Evolutionary conservation across 495 filamentous ascomycete species (phyloP).

Genomic region (Daldinia grandis): DNA sequence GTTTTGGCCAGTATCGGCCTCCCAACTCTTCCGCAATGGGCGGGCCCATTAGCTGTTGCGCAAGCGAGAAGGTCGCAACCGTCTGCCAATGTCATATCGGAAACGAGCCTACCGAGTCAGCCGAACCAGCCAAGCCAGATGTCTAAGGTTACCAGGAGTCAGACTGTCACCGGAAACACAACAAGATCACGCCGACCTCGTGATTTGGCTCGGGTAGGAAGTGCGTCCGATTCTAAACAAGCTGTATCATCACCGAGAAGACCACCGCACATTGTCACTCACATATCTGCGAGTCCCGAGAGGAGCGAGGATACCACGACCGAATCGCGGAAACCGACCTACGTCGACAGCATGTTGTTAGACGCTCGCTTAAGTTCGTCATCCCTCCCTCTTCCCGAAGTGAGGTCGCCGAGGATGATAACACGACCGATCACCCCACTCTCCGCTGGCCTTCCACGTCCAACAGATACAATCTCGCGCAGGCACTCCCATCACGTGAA

Average conservation of each 20-base stretch:
- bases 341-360: constrained; percentile 55
- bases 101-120: constrained; percentile 56
- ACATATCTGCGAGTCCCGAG: constrained; percentile 32
- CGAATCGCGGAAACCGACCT: constrained; percentile 41
- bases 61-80: constrained; percentile 74
- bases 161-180: constrained; percentile 64
- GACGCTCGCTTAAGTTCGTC: constrained; percentile 68
- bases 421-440: constrained; percentile 59
- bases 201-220: constrained; percentile 52
- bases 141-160: constrained; percentile 64
- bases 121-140: constrained; percentile 38
- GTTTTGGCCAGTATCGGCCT: constrained; percentile 69
- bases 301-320: constrained; percentile 22
- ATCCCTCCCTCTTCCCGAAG: constrained; percentile 69
- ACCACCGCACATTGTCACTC: constrained; percentile 37
- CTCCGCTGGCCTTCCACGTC: constrained; percentile 59
- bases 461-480: constrained; percentile 56
- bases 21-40: constrained; percentile 64
- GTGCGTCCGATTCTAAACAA: constrained; percentile 49
- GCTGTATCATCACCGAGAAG: constrained; percentile 43
- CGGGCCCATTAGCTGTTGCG: constrained; percentile 75
- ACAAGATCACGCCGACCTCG: constrained; percentile 57
- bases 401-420: constrained; percentile 56
- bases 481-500: constrained; percentile 61
- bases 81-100: constrained; percentile 62